Evolutionary conservation across 345 rosid species (phyloP).

Genomic region (Clarkia xantiana): DNA sequence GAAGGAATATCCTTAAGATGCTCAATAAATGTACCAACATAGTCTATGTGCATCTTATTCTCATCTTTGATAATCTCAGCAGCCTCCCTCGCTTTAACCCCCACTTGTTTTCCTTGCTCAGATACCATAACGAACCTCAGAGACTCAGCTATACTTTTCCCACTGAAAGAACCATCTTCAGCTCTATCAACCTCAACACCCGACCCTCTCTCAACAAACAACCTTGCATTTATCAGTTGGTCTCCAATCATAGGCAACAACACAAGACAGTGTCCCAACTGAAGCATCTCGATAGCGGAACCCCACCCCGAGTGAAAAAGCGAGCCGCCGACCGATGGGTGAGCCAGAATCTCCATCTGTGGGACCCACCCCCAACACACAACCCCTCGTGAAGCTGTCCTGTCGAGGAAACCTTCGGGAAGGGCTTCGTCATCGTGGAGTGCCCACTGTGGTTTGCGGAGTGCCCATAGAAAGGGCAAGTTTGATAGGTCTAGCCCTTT

Average conservation of each 20-base stretch:
- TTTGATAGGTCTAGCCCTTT: slow-evolving; percentile 16
- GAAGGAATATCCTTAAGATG: slow-evolving; percentile 9
- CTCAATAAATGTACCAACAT: slow-evolving; percentile 8
- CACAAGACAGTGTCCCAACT: slow-evolving; percentile 12
- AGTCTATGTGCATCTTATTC: slow-evolving; percentile 10
- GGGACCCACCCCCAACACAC: slow-evolving; percentile 20
- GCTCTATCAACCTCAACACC: slow-evolving; percentile 14
- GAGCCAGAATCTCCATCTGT: slow-evolving; percentile 10
- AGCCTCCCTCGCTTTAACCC: slow-evolving; percentile 10
- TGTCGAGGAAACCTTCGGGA: slow-evolving; percentile 9
- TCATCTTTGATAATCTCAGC: slow-evolving; percentile 6
- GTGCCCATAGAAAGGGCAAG: slow-evolving; percentile 21
- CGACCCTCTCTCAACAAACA: slow-evolving; percentile 13
- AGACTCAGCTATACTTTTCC: slow-evolving; percentile 9
- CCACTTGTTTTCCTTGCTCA: slow-evolving; percentile 6
- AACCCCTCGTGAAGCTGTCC: slow-evolving; percentile 4
- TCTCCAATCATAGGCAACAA: slow-evolving; percentile 14
- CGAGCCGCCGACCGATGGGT: slow-evolving; percentile 15
- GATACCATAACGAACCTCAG: slow-evolving; percentile 13
- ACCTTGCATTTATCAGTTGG: slow-evolving; percentile 16
- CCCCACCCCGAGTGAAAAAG: slow-evolving; percentile 20
- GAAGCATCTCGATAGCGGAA: slow-evolving; percentile 13
- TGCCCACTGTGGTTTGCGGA: slow-evolving; percentile 18
- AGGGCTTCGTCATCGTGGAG: slow-evolving; percentile 8
- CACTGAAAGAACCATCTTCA: slow-evolving; percentile 14